Evolutionary conservation across 495 filamentous ascomycete genomes (phyloP).

Genomic region (Amorphotheca resinae): DNA sequence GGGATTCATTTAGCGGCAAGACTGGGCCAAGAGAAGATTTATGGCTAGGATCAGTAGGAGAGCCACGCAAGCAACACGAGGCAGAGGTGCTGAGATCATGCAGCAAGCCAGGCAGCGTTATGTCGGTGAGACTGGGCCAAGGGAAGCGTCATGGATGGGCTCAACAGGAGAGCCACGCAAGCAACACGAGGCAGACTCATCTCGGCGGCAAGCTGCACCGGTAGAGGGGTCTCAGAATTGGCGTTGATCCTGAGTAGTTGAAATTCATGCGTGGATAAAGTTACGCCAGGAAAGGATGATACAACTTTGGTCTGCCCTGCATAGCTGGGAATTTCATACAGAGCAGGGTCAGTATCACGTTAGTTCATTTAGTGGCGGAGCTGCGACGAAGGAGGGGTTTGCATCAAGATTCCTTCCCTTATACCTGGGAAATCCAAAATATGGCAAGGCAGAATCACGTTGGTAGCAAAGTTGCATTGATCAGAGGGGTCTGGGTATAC

Average conservation of each 20-base stretch:
- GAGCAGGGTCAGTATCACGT: neutral
- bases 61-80: conserved; percentile 11
- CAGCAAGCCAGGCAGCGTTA: neutral
- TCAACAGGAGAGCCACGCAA: conserved; percentile 8
- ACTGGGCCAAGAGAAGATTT: conserved; percentile 5
- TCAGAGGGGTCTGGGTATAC: conserved; percentile 13
- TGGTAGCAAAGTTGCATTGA: conserved; percentile 13
- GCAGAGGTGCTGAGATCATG: conserved; percentile 3
- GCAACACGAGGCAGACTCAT: conserved; percentile 13
- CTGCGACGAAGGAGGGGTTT: conserved; percentile 1
- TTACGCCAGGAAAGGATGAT: conserved; percentile 11
- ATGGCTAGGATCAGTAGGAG: conserved; percentile 7
- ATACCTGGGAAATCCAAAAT: conserved; percentile 6
- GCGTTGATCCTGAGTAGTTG: conserved; percentile 6
- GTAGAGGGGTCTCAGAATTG: conserved; percentile 5
- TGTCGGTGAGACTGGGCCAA: conserved; percentile 3
- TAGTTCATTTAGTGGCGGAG: conserved; percentile 8
- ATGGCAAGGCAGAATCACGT: conserved; percentile 10
- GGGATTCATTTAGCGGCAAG: conserved; percentile 7
- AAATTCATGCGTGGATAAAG: conserved; percentile 11
- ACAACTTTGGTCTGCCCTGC: conserved; percentile 3
- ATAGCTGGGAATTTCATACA: conserved; percentile 6
- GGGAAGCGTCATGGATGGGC: conserved; percentile 2
- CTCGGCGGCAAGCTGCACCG: conserved; percentile 5
- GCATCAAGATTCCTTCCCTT: conserved; percentile 1